Evolutionary conservation across 1,284 basidiomycete genomes (phyloP), one percentile per base, ranked within the genome.

Genomic region (Fomes fomentarius): DNA sequence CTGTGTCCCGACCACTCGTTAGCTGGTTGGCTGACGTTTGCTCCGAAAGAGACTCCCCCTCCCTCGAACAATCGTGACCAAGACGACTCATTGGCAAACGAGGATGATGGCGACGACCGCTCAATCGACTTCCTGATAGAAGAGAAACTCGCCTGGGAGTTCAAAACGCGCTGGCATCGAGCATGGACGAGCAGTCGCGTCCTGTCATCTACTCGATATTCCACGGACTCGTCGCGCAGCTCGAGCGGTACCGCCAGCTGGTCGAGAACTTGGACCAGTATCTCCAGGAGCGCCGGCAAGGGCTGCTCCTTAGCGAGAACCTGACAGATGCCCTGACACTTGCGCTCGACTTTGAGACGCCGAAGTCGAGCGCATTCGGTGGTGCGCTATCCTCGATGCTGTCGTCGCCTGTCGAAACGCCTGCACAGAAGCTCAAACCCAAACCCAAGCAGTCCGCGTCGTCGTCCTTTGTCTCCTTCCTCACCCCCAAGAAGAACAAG

Each of bases 301-400:
- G 96, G 2, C 76, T 99, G 17, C 75, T 97, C 22, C 96, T 96
- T 71, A 91, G 90, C 1, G 96, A 98, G 71, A 96, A 96, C 67
- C 74, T 98, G 28, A 92, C 88, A 17, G 96, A 98, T 65, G 96
- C 95, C 1, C 77, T 98, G 61, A 89, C 78, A 42, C 76, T 92
- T 40, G 81, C 80, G 33, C 73, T 93, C 49, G 89, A 92, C 56
- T 71, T 88, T 25, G 73, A 75, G 4, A 28, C 53, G 19, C 58
- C 61, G 8, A 60, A 58, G 43, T 56, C 63, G 12, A 50, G 58
- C 11, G 47, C 39, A 14, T 47, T 56, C 24, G 48, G 38, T 21
- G 39, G 49, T 21, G 49, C 45, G 15, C 24, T 45, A 41, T 28
- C 28, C 28, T 30, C 52, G 10, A 51, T 53, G 57, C 47, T 55